A percentile compares a stretch with the other conserved stretches of the same genome.
Conservation (phyloP, 129 eudicot genomes). For the Flaveria sonorensis region DNA sequence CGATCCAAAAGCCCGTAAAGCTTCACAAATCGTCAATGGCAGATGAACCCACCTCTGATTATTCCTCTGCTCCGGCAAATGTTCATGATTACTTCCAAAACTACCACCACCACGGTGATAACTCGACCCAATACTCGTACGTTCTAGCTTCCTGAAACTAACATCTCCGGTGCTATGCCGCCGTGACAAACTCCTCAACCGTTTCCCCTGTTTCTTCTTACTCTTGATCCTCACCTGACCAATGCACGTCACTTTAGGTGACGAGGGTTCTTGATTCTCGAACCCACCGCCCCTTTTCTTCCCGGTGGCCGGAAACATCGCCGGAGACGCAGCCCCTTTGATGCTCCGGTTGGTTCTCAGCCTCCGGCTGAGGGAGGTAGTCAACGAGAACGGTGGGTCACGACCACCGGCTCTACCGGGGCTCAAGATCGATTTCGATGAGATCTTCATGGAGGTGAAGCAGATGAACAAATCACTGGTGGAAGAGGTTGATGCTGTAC, state of each 20-base stretch:
- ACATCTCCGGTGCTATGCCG: conserved; percentile 53
- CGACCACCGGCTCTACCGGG: conserved; percentile 53
- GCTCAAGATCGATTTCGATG: conserved; percentile 62
- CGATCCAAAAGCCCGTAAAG: conserved; percentile 67
- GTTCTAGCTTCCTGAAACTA: conserved; percentile 63
- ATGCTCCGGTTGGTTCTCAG: conserved; percentile 69
- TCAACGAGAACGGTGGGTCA: conserved; percentile 50
- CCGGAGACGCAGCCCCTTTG: conserved; percentile 73
- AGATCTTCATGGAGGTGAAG: conserved; percentile 69
- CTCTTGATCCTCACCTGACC: conserved; percentile 93
- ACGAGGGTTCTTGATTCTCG: conserved; percentile 91
- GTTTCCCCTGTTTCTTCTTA: conserved; percentile 72
- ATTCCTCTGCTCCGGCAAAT: conserved; percentile 52
- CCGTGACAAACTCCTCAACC: conserved; percentile 48
- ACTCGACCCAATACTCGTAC: conserved; percentile 28
- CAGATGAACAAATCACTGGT: conserved; percentile 78
- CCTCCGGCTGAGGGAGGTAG: conserved; percentile 80
- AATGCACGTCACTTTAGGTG: conserved; percentile 97
- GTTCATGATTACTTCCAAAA: conserved; percentile 38
- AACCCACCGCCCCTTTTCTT: conserved; percentile 54
- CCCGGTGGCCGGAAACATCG: conserved; percentile 50
- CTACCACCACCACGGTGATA: conserved; percentile 32
- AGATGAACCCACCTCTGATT: conserved; percentile 96
- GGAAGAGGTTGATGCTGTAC: conserved; percentile 26
- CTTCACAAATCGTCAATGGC: conserved; percentile 83